Evolutionary conservation across 352 stramenopile genomes (phyloP).

Genomic region (Phytophthora sansomeana): DNA sequence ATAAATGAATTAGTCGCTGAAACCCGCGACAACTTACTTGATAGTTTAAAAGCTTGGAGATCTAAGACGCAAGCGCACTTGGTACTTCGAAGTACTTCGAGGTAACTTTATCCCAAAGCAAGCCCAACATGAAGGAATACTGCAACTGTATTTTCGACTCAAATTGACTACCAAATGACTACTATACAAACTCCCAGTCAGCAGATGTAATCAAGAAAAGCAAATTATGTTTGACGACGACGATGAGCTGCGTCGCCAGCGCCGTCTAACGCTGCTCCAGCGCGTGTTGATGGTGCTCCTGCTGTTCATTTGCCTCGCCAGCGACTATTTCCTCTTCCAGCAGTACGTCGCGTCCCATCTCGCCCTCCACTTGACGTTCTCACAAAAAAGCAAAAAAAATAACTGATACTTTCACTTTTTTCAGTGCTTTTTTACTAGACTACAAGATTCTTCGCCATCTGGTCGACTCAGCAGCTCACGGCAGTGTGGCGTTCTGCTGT

Average conservation of each 20-base stretch:
- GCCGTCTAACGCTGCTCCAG: constrained; percentile 24
- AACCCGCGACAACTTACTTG: too few species aligned
- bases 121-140: too few species aligned
- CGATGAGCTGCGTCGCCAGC: constrained; percentile 6
- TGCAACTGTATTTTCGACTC: too few species aligned
- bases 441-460: constrained; percentile 61
- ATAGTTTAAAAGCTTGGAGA: too few species aligned
- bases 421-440: constrained; percentile 40
- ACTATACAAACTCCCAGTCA: background rate
- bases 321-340: constrained; percentile 68
- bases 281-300: constrained; percentile 56
- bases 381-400: constrained; percentile 12
- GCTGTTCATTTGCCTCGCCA: constrained; percentile 53
- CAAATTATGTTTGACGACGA: constrained; percentile 18
- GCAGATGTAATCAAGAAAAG: background rate
- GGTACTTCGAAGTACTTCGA: too few species aligned
- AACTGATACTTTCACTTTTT: constrained; percentile 4
- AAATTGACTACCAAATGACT: too few species aligned
- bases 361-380: background rate
- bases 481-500: constrained; percentile 58
- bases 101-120: too few species aligned
- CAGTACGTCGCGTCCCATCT: constrained; percentile 41
- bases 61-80: too few species aligned
- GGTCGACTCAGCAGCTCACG: constrained; percentile 70
- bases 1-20: too few species aligned